These are phyloP conservation scores for Mrakia blollopis DNA, from an alignment of 768 basidiomycete species.

Conservation along the genomic window DNA sequence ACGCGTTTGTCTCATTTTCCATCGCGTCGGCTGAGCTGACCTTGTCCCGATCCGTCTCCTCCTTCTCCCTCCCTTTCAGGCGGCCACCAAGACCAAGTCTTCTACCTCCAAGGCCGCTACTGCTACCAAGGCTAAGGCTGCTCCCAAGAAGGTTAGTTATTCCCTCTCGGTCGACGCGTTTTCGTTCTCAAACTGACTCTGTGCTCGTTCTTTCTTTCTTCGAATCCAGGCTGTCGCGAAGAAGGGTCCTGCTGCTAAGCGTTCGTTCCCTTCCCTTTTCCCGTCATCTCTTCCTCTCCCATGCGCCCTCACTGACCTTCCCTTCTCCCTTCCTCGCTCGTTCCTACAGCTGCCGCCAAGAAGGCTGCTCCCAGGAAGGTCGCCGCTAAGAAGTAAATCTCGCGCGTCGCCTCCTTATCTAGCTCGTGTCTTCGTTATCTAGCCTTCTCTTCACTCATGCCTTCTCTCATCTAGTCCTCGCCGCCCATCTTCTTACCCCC, in stretches of 20 bases:
- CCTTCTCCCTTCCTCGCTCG: neutral
- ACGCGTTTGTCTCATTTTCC: neutral
- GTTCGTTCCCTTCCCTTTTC: neutral
- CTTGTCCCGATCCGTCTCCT: neutral
- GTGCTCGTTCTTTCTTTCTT: neutral
- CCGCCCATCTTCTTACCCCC: neutral
- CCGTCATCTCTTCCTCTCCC: neutral
- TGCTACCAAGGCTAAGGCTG: constrained; percentile 29
- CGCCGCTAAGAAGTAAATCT: constrained; percentile 58
- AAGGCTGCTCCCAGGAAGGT: constrained; percentile 40
- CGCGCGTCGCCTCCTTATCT: neutral
- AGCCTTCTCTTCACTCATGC: neutral
- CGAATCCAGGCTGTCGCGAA: neutral
- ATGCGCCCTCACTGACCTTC: neutral
- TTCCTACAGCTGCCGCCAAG: neutral
- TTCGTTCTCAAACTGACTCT: neutral
- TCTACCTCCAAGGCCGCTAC: constrained; percentile 28
- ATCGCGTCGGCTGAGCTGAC: neutral
- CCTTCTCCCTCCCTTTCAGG: neutral
- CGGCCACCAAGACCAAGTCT: constrained; percentile 32
- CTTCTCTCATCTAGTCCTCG: neutral
- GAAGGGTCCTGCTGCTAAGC: neutral
- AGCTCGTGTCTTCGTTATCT: neutral
- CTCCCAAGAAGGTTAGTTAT: constrained; percentile 1
- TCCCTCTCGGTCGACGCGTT: neutral